Base-by-base conservation (phyloP, 805 yeast genomes). In the Metschnikowia similis region DNA sequence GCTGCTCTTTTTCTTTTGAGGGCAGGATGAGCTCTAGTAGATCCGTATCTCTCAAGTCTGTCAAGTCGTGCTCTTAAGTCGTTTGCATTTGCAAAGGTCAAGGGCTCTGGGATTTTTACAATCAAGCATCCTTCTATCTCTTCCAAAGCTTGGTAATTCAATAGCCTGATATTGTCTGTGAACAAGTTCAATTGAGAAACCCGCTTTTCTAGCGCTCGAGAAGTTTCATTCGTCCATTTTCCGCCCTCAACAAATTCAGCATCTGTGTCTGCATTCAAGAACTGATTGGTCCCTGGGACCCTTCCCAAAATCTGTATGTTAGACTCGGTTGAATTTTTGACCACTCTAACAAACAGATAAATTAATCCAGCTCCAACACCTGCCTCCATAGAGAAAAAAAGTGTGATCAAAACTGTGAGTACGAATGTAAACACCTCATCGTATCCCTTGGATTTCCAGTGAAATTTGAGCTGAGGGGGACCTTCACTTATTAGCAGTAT, bases 351-450 rank as follows among this genome's bases (percentile, higher is more conserved):
- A 16, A 92, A 70, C 38, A 95, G 89, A 57, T 89, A 87, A 0
- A 81, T 81, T 43, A 88, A 82, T 0, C 99, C 98, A n/a, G 89
- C 78, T 2, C 86, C 82, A 43, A 94, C 89, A 1, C 99, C 98
- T 13, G 86, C 83, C 65, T 92, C 96, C 63, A 91, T 83, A 0
- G 97, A 89, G 64, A 67, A 71, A 56, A 83, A 79, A 21, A 87
- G 62, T 0, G 96, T 85, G 1, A 83, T 76, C 1, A 75, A 37
- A 6, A 87, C 71, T 0, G 94, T 87, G n/a, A 85, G 71, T 13
- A 72, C 66, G 58, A 88, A 82, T 0, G 91, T 84, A 6, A 81
- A 63, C 3, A 92, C 63, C 60, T 92, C 99, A 59, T 82, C 81
- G 66, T 81, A 87, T 0, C 97, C 97, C 21, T 76, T 71, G 6